Evolutionary conservation across 345 rosid species (phyloP).

Genomic region (Populus euphratica): DNA sequence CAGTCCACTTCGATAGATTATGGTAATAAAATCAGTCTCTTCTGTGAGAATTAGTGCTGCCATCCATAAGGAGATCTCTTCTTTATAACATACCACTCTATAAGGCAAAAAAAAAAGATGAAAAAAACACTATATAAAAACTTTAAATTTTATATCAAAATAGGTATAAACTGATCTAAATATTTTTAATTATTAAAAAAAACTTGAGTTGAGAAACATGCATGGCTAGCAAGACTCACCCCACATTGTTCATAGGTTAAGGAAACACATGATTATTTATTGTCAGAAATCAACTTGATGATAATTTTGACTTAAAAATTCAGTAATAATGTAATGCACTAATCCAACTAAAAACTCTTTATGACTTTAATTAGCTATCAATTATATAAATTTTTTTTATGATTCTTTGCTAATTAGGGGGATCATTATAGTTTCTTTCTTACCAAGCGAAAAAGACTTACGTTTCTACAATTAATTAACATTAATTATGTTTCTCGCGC

Average conservation of each 20-base stretch:
- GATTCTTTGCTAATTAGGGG: neutral
- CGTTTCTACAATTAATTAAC: neutral
- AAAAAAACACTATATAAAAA: too few relatives aligned
- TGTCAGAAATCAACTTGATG: neutral
- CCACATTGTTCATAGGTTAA: neutral
- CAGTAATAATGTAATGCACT: neutral
- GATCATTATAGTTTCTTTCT: neutral
- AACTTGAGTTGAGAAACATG: neutral
- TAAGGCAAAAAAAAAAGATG: too few relatives aligned
- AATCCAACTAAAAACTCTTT: neutral
- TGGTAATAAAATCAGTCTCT: neutral
- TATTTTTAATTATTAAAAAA: accelerated
- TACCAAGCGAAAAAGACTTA: neutral
- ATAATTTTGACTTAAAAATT: neutral
- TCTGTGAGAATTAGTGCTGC: neutral
- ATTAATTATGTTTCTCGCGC: too few relatives aligned
- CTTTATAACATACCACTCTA: too few relatives aligned
- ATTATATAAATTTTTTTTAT: too few relatives aligned
- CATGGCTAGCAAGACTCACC: neutral
- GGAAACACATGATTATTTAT: neutral
- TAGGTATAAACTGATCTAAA: too few relatives aligned
- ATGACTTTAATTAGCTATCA: neutral
- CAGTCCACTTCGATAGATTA: neutral
- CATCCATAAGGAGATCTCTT: neutral
- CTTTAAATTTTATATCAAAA: too few relatives aligned